Percentiles rank a stretch among this genome's conserved stretches.
phyloP scores from a whole-genome alignment of 495 filamentous ascomycete species.

The Talaromyces borbonicus region DNA sequence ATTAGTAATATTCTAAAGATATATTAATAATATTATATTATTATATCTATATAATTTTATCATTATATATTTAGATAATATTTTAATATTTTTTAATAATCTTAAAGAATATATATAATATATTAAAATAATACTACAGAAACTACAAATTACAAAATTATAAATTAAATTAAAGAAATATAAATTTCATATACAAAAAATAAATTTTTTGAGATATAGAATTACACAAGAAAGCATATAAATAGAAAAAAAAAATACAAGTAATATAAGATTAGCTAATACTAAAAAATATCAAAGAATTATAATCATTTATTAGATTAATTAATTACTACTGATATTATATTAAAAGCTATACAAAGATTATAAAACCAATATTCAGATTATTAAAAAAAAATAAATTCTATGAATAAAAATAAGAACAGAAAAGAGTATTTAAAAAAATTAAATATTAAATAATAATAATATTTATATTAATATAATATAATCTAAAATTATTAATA shows the following conservation, averaged over 20 bases:
- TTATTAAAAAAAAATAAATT: constrained; percentile 12
- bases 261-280: constrained; percentile 15
- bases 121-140: constrained; percentile 11
- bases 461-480: too few species aligned
- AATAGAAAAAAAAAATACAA: constrained; percentile 14
- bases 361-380: too few species aligned
- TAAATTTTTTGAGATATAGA: constrained; percentile 17
- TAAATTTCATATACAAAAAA: constrained; percentile 14
- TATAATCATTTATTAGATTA: constrained; percentile 21
- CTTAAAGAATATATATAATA: constrained; percentile 15
- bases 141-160: constrained; percentile 10
- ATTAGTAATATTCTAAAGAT: constrained; percentile 4
- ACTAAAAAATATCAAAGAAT: constrained; percentile 10
- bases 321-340: constrained; percentile 25
- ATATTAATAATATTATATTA: too few species aligned
- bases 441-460: constrained; percentile 7
- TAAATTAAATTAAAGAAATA: constrained; percentile 16
- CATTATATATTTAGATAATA: constrained; percentile 25
- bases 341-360: too few species aligned
- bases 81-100: constrained; percentile 23
- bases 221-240: constrained; percentile 12
- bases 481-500: too few species aligned
- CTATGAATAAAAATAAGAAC: too few species aligned
- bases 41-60: constrained; percentile 16
- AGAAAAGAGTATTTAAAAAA: too few species aligned